Evolutionary conservation across 2,329 filamentous ascomycete species (phyloP), one percentile per base, ranked within the genome.

Genomic region (Nothomitra cinnamomea): DNA sequence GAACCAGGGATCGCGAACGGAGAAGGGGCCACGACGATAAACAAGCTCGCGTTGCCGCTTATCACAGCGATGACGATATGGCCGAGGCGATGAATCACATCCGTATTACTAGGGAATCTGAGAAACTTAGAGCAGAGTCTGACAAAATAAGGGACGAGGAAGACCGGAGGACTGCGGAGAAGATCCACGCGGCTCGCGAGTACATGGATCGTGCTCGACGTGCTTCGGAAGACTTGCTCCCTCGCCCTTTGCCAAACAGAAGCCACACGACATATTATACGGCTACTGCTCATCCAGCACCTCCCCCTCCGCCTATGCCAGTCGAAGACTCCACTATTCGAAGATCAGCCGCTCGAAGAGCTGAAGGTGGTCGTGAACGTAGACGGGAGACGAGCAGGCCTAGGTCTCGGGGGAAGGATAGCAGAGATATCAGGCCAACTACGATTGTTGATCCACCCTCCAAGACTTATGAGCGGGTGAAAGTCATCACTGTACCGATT

Each of bases 1-100:
- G 41, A 13, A 49, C 52, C 12, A 36, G 52, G 8, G 52, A 53
- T 48, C 38, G 52, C 10, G 52, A 53, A 53, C 52, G 52, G 15
- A 28, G 25, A 24, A 43, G 52, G 19, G 52, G 52, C 22, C 21
- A 36, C n/a, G 52, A 53, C 25, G 52, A 53, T 17, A 53, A 53
- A 25, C 24, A 53, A 28, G 19, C 13, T 32, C 52, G 21, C 21
- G 41, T 25, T 15, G 19, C 41, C 2, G 8, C 36, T 2, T 52
- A 41, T 22, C 25, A 41, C 12, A 43, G 40, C 21, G 50, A 52
- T 10, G 50, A 52, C 19, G 50, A 45, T 24, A 24, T 45, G 41
- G 41, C 41, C 13, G 41, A 19, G 13, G 41, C 41, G 13, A 25
- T 40, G 36, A 25, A n/a, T 52, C 17, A n/a, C 22, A 52, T 42